A percentile compares a stretch with the other conserved stretches of the same genome.
Conservation (phyloP, 306 rosid genomes). For the Cucurbita argyrosperma region DNA sequence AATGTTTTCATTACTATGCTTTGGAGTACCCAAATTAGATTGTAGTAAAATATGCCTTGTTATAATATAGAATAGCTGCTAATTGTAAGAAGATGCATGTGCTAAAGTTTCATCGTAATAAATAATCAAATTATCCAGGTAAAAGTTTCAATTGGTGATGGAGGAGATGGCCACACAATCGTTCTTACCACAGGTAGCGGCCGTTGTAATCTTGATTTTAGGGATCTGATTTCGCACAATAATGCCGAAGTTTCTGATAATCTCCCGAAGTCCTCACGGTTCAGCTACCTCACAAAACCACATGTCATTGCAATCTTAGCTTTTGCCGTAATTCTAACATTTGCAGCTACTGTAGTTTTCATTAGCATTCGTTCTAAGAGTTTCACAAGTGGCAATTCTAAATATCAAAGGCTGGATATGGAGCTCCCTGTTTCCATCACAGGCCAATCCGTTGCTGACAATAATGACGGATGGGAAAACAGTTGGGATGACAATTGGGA, state of each 20-base stretch:
- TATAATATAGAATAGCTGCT: background rate
- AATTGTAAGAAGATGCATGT: background rate
- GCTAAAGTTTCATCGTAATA: background rate
- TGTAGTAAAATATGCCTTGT: background rate
- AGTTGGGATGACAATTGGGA: constrained; percentile 39
- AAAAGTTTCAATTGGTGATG: constrained; percentile 15
- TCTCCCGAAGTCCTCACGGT: constrained; percentile 10
- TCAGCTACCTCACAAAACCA: constrained; percentile 11
- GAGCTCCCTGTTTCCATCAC: constrained; percentile 22
- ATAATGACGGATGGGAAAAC: constrained; percentile 33
- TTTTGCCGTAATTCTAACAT: constrained; percentile 12
- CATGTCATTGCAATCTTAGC: constrained; percentile 8
- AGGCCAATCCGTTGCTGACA: constrained; percentile 9
- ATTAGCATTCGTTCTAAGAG: constrained; percentile 12
- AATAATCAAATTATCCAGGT: constrained; percentile 15
- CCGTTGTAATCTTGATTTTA: constrained; percentile 28
- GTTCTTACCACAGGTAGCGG: constrained; percentile 19
- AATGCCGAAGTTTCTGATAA: constrained; percentile 4
- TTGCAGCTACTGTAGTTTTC: constrained; percentile 19
- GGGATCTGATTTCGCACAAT: constrained; percentile 15
- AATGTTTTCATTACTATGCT: background rate
- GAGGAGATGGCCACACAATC: constrained; percentile 12
- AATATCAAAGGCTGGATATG: constrained; percentile 27
- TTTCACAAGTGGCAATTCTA: constrained; percentile 1
- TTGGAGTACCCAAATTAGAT: background rate